Conservation (phyloP, 1,284 basidiomycete species). For the Heimioporus retisporus region DNA sequence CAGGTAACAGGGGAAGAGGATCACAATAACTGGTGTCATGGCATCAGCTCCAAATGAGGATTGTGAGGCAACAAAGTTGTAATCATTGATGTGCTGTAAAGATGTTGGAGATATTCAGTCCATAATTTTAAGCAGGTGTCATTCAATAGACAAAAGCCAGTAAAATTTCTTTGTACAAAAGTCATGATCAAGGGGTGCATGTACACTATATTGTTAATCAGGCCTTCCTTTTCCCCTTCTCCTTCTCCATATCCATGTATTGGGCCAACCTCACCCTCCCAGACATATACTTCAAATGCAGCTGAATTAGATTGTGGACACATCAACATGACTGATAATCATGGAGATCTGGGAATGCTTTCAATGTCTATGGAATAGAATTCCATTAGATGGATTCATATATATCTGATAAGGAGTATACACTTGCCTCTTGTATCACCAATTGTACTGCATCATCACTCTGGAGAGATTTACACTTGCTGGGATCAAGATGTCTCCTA, state of each 20-base stretch:
- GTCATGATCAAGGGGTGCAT: too few species aligned
- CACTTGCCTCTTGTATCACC: constrained; percentile 14
- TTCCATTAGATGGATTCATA: not conserved
- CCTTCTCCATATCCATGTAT: not conserved
- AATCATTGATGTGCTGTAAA: too few species aligned
- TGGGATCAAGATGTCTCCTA: constrained; percentile 11
- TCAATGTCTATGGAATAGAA: not conserved
- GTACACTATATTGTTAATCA: not conserved
- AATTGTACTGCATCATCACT: not conserved
- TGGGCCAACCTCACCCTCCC: constrained; percentile 7
- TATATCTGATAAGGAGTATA: not conserved
- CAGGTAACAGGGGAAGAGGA: too few species aligned
- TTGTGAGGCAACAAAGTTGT: too few species aligned
- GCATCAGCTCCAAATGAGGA: too few species aligned
- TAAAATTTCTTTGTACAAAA: too few species aligned
- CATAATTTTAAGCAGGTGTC: too few species aligned
- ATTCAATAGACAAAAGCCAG: too few species aligned
- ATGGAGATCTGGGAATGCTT: constrained; percentile 13
- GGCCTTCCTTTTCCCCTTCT: not conserved
- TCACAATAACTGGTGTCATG: too few species aligned
- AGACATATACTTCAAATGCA: constrained; percentile 21
- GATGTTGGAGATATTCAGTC: too few species aligned
- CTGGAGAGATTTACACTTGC: constrained; percentile 13
- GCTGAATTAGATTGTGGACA: constrained; percentile 15
- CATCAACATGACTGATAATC: constrained; percentile 14